Evolutionary conservation across 2,329 filamentous ascomycete genomes (phyloP).

Genomic region (Pestalotiopsis sp.): DNA sequence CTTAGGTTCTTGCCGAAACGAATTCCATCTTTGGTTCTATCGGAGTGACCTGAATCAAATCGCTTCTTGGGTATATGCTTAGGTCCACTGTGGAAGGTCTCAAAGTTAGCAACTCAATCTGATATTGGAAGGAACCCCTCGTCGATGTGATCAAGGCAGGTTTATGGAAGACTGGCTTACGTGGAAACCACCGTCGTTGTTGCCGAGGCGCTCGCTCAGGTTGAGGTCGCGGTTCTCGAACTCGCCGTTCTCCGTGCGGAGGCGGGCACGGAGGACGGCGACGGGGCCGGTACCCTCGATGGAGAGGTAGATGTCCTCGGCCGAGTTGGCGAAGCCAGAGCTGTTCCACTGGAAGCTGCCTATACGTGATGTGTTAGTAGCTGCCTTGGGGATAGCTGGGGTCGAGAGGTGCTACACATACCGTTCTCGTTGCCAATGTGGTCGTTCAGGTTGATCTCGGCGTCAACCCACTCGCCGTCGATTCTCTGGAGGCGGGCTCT

Average conservation of each 20-base stretch:
- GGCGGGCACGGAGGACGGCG: slow-evolving; percentile 54
- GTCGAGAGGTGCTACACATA: slow-evolving; percentile 25
- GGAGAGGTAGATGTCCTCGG: slow-evolving; percentile 47
- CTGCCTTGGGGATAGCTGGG: slow-evolving; percentile 5
- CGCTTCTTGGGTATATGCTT: background rate
- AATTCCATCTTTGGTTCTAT: background rate
- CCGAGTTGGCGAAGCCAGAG: slow-evolving; percentile 45
- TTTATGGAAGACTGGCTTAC: background rate
- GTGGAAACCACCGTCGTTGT: slow-evolving; percentile 49
- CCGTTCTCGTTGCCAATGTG: slow-evolving; percentile 56
- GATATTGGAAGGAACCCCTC: background rate
- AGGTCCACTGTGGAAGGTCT: background rate
- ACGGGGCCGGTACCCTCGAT: slow-evolving; percentile 52
- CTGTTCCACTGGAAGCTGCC: slow-evolving; percentile 23
- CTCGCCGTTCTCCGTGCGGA: slow-evolving; percentile 47
- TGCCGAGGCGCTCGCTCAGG: slow-evolving; percentile 56
- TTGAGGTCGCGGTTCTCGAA: slow-evolving; percentile 49
- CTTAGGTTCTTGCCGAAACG: background rate
- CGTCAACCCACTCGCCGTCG: slow-evolving; percentile 45
- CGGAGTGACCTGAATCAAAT: background rate
- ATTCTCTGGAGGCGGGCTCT: slow-evolving; percentile 40
- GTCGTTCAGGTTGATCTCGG: slow-evolving; percentile 50
- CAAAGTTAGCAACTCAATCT: background rate
- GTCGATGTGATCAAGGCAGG: too few species aligned
- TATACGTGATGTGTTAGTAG: background rate